Conservation (phyloP, 352 stramenopile species). For the Pythium vanterpoolii region DNA sequence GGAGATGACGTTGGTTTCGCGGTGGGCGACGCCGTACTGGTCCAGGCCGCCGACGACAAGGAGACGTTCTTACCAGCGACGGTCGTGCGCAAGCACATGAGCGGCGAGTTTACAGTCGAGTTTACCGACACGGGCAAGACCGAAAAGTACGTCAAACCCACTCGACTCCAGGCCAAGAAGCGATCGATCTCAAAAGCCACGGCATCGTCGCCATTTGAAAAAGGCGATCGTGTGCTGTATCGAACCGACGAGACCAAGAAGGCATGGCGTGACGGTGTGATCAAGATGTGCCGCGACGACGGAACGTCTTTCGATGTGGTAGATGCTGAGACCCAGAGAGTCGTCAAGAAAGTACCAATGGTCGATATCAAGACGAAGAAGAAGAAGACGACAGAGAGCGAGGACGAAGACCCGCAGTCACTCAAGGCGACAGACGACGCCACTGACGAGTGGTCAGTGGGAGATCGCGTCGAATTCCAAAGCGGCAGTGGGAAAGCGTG, state of each 20-base stretch:
- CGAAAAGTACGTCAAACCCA: constrained; percentile 19
- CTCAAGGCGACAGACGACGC: not conserved
- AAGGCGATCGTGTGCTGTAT: constrained; percentile 29
- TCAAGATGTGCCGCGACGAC: constrained; percentile 32
- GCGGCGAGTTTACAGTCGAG: constrained; percentile 24
- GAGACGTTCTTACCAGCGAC: constrained; percentile 3
- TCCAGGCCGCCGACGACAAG: constrained; percentile 15
- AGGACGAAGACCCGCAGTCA: not conserved
- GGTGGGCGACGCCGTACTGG: constrained; percentile 14
- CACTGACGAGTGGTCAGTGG: constrained; percentile 21
- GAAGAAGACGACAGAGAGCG: constrained; percentile 5
- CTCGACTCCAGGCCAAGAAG: constrained; percentile 11
- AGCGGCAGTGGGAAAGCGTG: constrained; percentile 33
- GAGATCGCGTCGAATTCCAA: constrained; percentile 39
- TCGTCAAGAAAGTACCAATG: constrained; percentile 29
- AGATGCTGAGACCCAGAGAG: constrained; percentile 27
- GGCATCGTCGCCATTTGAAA: constrained; percentile 2
- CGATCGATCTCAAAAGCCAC: constrained; percentile 3
- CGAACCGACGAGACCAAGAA: constrained; percentile 14
- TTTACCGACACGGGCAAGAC: constrained; percentile 22
- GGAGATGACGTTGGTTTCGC: not conserved
- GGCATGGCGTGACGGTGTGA: constrained; percentile 27
- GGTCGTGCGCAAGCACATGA: constrained; percentile 23
- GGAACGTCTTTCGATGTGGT: constrained; percentile 33
- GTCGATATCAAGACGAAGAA: constrained; percentile 17